A percentile compares a stretch with the other conserved stretches of the same genome.
phyloP scores from a whole-genome alignment of 2,329 filamentous ascomycete genomes.

The Stachybotrys elegans region DNA sequence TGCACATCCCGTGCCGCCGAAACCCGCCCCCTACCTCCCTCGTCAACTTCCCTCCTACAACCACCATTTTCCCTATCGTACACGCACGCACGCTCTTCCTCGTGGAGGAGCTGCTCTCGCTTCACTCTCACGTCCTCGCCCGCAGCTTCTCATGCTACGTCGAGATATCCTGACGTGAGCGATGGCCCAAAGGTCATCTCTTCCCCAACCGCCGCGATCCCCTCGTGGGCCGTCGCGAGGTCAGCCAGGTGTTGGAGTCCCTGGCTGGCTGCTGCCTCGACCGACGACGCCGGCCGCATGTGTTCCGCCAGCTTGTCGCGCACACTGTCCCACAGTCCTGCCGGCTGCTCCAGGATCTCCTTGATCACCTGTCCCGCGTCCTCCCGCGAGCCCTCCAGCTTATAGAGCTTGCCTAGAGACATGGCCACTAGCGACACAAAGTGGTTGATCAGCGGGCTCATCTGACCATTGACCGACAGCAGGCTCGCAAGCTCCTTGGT shows the following conservation, averaged over 20 bases:
- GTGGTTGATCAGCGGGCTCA: slow-evolving; percentile 64
- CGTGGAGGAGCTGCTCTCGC: background rate
- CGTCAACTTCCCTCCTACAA: no score
- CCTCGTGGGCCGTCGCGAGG: slow-evolving; percentile 40
- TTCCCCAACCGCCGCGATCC: slow-evolving; percentile 20
- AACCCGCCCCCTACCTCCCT: no score
- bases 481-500: slow-evolving; percentile 55
- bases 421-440: slow-evolving; percentile 56
- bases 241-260: slow-evolving; percentile 59
- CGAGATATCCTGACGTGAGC: slow-evolving; percentile 30
- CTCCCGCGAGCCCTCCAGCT: slow-evolving; percentile 48
- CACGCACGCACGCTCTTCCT: background rate
- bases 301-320: slow-evolving; percentile 34
- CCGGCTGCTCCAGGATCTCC: slow-evolving; percentile 50
- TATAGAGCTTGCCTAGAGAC: slow-evolving; percentile 55
- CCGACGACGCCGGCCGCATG: slow-evolving; percentile 28
- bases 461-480: slow-evolving; percentile 47
- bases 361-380: slow-evolving; percentile 52
- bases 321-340: slow-evolving; percentile 54
- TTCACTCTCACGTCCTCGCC: background rate
- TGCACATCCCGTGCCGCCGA: no score
- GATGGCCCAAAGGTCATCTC: slow-evolving; percentile 26
- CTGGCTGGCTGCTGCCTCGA: slow-evolving; percentile 40
- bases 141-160: slow-evolving; percentile 17
- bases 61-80: background rate